These are phyloP conservation scores for Entoloma clypeatum DNA, from an alignment of 1,284 basidiomycete genomes.

Conservation along the genomic window DNA sequence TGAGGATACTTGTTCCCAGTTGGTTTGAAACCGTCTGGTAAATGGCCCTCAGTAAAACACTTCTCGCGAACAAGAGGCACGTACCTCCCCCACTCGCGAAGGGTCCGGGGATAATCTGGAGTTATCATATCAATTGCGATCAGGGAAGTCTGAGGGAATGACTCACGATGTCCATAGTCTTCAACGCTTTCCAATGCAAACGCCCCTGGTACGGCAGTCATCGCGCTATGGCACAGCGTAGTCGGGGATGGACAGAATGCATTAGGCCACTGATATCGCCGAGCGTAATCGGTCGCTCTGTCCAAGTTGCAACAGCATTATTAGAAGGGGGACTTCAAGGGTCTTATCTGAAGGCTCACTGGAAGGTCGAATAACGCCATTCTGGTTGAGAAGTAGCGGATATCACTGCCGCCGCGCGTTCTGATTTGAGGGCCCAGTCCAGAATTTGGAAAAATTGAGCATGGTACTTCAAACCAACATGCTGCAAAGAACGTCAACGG, in stretches of 20 bases:
- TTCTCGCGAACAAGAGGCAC: background rate
- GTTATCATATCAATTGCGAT: too few relatives aligned
- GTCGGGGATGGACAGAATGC: constrained; percentile 49
- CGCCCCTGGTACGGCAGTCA: constrained; percentile 44
- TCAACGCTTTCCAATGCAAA: constrained; percentile 65
- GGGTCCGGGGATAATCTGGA: constrained; percentile 63
- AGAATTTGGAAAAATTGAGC: constrained; percentile 58
- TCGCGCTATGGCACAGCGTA: constrained; percentile 39
- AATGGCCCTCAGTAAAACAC: background rate
- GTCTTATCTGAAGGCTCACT: background rate
- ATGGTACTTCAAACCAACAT: constrained; percentile 49
- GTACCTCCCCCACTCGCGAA: constrained; percentile 57
- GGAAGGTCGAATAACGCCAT: constrained; percentile 38
- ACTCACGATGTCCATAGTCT: constrained; percentile 49
- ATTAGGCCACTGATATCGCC: constrained; percentile 74
- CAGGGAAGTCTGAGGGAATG: constrained; percentile 31
- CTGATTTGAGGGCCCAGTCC: constrained; percentile 55
- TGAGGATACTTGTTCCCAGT: constrained; percentile 31
- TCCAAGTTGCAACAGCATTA: background rate
- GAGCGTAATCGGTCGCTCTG: constrained; percentile 62
- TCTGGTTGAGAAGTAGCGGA: constrained; percentile 69
- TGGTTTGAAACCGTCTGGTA: constrained; percentile 42
- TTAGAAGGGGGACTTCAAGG: background rate
- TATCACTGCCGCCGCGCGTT: constrained; percentile 52
- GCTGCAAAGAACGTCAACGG: too few relatives aligned